These are phyloP conservation scores for Uronychia binucleata DNA, from an alignment of 73 alveolate species.

Conservation along the genomic window DNA sequence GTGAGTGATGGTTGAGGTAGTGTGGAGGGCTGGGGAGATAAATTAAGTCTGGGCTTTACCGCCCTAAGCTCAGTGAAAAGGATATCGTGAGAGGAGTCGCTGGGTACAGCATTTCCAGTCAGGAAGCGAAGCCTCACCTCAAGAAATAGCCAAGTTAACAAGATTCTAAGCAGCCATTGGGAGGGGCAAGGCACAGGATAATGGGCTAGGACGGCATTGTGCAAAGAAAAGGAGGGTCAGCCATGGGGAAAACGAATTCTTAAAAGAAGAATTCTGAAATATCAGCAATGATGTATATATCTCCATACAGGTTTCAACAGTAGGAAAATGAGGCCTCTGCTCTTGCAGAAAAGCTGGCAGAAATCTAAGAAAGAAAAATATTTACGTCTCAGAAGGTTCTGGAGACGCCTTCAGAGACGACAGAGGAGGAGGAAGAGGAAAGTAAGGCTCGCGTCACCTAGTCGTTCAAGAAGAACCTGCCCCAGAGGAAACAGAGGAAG, in stretches of 20 bases:
- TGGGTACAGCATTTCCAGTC: not conserved
- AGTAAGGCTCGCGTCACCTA: not conserved
- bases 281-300: too few species aligned
- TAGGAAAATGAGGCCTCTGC: not conserved
- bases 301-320: not conserved
- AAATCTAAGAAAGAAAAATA: not conserved
- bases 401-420: not conserved
- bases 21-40: not conserved
- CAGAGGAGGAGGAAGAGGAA: not conserved
- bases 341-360: not conserved
- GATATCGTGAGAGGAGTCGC: not conserved
- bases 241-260: not conserved
- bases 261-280: too few species aligned
- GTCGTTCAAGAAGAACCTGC: not conserved
- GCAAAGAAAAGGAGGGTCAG: not conserved
- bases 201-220: not conserved
- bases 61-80: not conserved
- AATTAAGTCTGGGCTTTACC: not conserved
- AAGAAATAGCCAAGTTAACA: not conserved
- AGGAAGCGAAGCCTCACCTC: not conserved
- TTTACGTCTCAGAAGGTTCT: not conserved
- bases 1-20: too few species aligned
- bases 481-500: not conserved
- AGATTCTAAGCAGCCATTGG: not conserved
- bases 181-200: not conserved